Conservation (phyloP, 2,329 filamentous ascomycete genomes). For the Mycogone perniciosa region DNA sequence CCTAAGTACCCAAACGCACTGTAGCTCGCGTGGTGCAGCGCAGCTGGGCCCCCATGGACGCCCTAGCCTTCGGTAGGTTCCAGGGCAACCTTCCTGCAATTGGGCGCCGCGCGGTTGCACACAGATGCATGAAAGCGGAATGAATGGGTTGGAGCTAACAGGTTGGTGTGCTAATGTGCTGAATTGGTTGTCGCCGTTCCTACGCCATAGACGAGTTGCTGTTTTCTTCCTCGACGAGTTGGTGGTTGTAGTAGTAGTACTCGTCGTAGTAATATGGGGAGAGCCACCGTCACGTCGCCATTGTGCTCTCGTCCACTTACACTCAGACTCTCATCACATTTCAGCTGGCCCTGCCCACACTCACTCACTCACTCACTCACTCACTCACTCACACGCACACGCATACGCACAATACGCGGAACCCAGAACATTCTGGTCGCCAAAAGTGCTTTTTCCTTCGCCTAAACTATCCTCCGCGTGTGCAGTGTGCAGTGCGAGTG, state of each 20-base stretch:
- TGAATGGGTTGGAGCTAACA: background rate
- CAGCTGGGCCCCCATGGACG: slow-evolving; percentile 7
- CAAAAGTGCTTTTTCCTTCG: background rate
- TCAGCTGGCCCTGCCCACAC: no score
- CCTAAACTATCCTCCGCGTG: background rate
- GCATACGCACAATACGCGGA: background rate
- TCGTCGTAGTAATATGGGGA: no score
- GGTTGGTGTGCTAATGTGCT: background rate
- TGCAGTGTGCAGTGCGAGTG: no score
- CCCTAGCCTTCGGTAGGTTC: slow-evolving; percentile 10
- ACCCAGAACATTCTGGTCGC: background rate
- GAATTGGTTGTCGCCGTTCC: background rate
- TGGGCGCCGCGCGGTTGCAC: slow-evolving; percentile 9
- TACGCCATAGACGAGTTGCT: background rate
- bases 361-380: no score
- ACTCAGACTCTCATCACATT: no score
- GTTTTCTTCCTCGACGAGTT: background rate
- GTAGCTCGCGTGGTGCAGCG: slow-evolving; percentile 18
- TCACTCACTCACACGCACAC: no score
- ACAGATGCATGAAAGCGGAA: background rate
- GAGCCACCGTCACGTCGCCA: no score
- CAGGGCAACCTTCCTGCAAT: slow-evolving; percentile 7
- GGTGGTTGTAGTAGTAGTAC: no score
- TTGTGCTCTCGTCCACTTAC: no score
- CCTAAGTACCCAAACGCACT: slow-evolving; percentile 12